These are phyloP conservation scores for Rubia tinctorum DNA, from an alignment of 305 asterid genomes.

Conservation along the genomic window DNA sequence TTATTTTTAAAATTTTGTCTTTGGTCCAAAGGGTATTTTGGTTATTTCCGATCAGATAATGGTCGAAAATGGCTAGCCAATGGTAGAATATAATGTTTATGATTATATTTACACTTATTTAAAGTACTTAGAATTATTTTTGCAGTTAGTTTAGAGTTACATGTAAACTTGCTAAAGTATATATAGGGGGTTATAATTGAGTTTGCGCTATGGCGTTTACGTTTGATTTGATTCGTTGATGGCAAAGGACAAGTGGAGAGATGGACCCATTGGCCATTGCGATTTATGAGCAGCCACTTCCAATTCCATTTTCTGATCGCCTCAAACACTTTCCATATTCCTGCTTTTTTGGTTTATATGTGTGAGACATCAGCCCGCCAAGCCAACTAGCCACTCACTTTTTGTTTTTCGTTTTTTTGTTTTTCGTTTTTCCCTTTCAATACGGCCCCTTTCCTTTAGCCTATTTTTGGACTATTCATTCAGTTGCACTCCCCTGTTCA, in stretches of 20 bases:
- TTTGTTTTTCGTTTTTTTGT: background rate
- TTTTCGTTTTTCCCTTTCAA: background rate
- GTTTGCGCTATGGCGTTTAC: background rate
- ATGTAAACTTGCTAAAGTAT: too few species aligned
- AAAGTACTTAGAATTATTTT: too few species aligned
- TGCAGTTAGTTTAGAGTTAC: too few species aligned
- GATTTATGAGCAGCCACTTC: slow-evolving; percentile 2
- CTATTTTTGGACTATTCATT: background rate
- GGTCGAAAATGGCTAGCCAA: too few species aligned
- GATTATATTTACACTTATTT: too few species aligned
- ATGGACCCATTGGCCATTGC: background rate
- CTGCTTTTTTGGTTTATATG: background rate
- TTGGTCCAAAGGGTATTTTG: too few species aligned
- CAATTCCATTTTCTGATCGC: background rate
- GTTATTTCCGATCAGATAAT: too few species aligned
- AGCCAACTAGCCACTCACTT: background rate
- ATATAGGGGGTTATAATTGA: too few species aligned
- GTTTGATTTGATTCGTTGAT: background rate
- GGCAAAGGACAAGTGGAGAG: background rate
- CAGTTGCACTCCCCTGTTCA: too few species aligned
- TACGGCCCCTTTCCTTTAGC: background rate
- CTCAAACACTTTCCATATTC: background rate
- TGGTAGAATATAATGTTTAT: too few species aligned
- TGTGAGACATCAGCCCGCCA: background rate
- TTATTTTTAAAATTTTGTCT: too few species aligned